Percentiles rank a stretch among this genome's conserved stretches.
Evolutionary conservation across 352 stramenopile species (phyloP).

Genomic region (Globisporangium spinosum): DNA sequence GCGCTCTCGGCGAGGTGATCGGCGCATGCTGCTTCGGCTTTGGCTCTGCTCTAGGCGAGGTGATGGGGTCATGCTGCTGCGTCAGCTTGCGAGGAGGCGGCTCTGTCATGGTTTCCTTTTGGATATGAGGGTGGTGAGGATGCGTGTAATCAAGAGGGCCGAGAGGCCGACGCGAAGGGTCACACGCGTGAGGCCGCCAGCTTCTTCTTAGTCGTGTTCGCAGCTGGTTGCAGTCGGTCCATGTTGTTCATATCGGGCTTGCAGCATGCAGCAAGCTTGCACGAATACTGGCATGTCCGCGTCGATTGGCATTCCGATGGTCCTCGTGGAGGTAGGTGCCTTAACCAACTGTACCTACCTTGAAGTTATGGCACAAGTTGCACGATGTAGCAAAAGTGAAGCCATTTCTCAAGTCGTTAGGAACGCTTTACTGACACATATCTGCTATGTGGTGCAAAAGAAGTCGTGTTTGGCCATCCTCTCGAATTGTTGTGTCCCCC

Average conservation of each 20-base stretch:
- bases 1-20: neutral
- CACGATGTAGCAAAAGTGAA: neutral
- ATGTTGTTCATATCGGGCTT: neutral
- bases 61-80: neutral
- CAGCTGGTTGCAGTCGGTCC: neutral
- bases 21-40: slow-evolving; percentile 7
- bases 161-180: neutral
- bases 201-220: neutral
- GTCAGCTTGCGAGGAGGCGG: neutral
- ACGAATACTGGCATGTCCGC: no score
- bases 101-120: neutral
- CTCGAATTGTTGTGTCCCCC: neutral
- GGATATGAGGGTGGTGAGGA: neutral
- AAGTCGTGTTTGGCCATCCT: neutral
- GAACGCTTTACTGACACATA: neutral
- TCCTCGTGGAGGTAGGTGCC: no score
- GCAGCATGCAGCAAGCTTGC: no score
- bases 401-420: neutral
- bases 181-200: neutral
- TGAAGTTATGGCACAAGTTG: neutral
- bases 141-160: neutral
- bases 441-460: neutral
- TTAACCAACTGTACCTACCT: neutral
- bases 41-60: neutral
- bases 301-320: no score